Evolutionary conservation across 768 basidiomycete species (phyloP).

Genomic region (Lactarius quietus): DNA sequence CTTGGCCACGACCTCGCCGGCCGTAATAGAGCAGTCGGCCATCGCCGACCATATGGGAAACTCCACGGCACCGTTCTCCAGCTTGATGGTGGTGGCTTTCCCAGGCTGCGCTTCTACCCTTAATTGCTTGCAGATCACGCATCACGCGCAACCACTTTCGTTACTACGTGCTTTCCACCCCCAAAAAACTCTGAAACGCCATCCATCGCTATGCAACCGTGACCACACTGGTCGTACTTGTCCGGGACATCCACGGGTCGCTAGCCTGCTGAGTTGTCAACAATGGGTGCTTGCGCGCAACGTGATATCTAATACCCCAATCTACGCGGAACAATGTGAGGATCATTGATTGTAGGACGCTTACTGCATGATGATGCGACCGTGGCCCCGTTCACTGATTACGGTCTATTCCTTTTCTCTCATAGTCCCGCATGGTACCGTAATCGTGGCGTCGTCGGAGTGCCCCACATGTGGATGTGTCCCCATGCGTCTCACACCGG

Average conservation of each 20-base stretch:
- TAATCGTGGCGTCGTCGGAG: neutral
- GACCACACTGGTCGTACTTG: neutral
- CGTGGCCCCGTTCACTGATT: neutral
- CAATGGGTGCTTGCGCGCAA: neutral
- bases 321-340: neutral
- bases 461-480: neutral
- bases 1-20: neutral
- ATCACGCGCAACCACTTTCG: neutral
- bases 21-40: neutral
- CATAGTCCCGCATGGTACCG: constrained; percentile 3
- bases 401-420: neutral
- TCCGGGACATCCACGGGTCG: neutral
- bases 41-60: neutral
- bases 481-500: neutral
- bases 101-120: neutral
- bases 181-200: constrained; percentile 14
- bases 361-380: neutral
- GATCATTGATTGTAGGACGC: constrained; percentile 11
- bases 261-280: neutral
- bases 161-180: neutral
- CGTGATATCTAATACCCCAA: constrained; percentile 14
- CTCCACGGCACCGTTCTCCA: constrained; percentile 2
- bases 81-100: neutral
- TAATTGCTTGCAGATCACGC: neutral
- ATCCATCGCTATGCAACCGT: constrained; percentile 22